Percentiles rank a stretch among this genome's conserved stretches.
Conservation (phyloP, 352 stramenopile genomes). For the Lagenidium giganteum region DNA sequence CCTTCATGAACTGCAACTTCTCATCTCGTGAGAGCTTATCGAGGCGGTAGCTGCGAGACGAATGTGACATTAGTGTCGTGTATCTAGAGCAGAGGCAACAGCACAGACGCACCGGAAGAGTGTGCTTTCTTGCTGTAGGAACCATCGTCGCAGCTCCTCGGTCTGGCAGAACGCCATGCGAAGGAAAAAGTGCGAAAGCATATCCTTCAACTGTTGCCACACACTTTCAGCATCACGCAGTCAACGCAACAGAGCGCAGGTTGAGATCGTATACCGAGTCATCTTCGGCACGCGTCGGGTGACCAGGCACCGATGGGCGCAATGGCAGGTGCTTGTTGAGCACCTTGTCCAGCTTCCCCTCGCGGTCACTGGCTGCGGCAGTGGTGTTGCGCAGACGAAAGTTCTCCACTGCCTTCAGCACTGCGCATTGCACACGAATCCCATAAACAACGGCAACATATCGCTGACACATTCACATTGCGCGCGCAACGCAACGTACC, state of each 20-base stretch:
- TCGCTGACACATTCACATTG: too few species aligned
- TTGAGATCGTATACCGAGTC: too few species aligned
- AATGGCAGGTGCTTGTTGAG: slow-evolving; percentile 69
- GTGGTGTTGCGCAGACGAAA: slow-evolving; percentile 60
- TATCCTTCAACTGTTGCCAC: slow-evolving; percentile 60
- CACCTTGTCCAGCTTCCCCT: slow-evolving; percentile 60
- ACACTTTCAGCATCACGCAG: background rate
- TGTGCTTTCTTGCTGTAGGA: slow-evolving; percentile 90
- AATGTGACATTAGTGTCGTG: too few species aligned
- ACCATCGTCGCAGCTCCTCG: slow-evolving; percentile 96
- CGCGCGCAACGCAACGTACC: slow-evolving; percentile 16
- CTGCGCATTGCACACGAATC: slow-evolving; percentile 23
- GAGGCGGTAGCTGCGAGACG: slow-evolving; percentile 62
- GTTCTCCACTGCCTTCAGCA: slow-evolving; percentile 77
- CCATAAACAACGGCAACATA: too few species aligned
- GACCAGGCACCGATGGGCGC: slow-evolving; percentile 18
- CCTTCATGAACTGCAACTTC: slow-evolving; percentile 75
- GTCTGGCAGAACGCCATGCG: slow-evolving; percentile 94
- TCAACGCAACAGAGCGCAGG: too few species aligned
- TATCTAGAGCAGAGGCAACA: too few species aligned
- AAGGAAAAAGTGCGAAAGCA: slow-evolving; percentile 96
- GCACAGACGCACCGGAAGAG: slow-evolving; percentile 88
- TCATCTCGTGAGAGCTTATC: slow-evolving; percentile 81
- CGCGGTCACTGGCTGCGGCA: slow-evolving; percentile 49
- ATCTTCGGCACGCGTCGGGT: slow-evolving; percentile 33